Base-by-base conservation (phyloP, 225 moss, liverwort and hornwort species). In the Polytrichum formosum region DNA sequence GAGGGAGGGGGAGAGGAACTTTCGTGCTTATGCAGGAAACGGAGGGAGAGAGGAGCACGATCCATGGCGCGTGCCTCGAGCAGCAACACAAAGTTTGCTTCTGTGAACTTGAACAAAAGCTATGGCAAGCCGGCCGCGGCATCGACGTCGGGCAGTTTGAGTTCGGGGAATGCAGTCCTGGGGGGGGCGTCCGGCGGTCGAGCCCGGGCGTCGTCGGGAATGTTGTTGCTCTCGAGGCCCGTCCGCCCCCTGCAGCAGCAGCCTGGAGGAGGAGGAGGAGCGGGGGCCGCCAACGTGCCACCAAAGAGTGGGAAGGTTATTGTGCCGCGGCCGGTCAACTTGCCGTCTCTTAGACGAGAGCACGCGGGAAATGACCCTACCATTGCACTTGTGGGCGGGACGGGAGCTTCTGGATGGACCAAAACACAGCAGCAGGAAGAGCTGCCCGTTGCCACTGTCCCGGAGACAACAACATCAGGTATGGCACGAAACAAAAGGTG, bases 11-110 rank as follows among this genome's bases (percentile, higher is more conserved):
- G 82, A 79, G 62, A 61, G 75, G 81, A 79, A 16, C 79, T 78
- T 78, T 89, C 85, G 75, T 82, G 81, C 84, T 93, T 91, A 94
- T 92, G 92, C 94, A 86, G 90, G 93, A 78, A 84, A 87, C 72
- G 83, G 64, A 46, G 46, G 46, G 84, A 67, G 84, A 81, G 86
- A 84, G 86, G 78, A 91, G 85, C 86, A 90, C 92, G 88, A 90
- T 89, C 94, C 92, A 98, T 98, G 98, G 98, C 98, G 90, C 94
- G 98, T 83, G 94, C 94, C 83, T 84, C 94, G 79, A 92, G 92
- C 90, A 94, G 94, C 92, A 94, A 88, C 94, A 91, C 98, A 78
- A 98, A 94, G 92, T 98, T 98, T 92, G 98, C 98, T 60, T 98
- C 98, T 61, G 98, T 98, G 70, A 98, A 98, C 88, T 88, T 98